Evolutionary conservation across 176 grass and related monocot genomes (phyloP), one percentile per base, ranked within the genome.

Genomic region (Triticum turgidum): DNA sequence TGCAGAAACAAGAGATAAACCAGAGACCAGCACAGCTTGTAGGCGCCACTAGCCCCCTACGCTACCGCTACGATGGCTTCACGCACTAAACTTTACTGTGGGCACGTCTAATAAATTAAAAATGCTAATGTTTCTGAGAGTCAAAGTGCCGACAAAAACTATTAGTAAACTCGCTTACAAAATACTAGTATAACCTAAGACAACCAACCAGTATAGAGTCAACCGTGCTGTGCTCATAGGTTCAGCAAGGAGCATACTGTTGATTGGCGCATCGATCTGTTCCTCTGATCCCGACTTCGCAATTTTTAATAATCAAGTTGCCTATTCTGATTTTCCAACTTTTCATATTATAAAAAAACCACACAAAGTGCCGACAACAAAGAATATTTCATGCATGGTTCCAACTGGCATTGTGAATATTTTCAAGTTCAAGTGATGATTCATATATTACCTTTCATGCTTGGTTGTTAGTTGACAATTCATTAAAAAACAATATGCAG

Each of bases 401-500:
- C 37, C 37, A 64, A 21, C 17, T 39, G 32, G 67, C 25, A 2
- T 8, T 18, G 67, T 3, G 11, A 87, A 61, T 72, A 72, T 61
- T 61, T 61, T 61, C 27, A 25, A 54, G 66, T 20, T 79, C 41
- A 38, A 76, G 35, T 72, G 38, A 76, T 35, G 38, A 1, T 30
- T 24, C 54, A 24, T 85, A 11, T 18, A n/a, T 6, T 66, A 58
- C n/a, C 52, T 62, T 65, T 34, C 66, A 61, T 70, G 61, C 10
- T 41, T 54, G 18, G 54, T 9, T 76, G 54, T 9, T 76, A 33
- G 1, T 64, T 89, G 12, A 92, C 68, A 22, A 32, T 2, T 7
- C 15, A 78, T 63, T 80, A 29, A 47, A 72, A 72, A 73, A 73
- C 52, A n/a, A 88, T 37, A 82, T 82, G 87, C 88, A 98, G 95